A percentile compares a stretch with the other conserved stretches of the same genome.
phyloP scores from a whole-genome alignment of 1,284 basidiomycete genomes.

The Boletus semigastroideus region DNA sequence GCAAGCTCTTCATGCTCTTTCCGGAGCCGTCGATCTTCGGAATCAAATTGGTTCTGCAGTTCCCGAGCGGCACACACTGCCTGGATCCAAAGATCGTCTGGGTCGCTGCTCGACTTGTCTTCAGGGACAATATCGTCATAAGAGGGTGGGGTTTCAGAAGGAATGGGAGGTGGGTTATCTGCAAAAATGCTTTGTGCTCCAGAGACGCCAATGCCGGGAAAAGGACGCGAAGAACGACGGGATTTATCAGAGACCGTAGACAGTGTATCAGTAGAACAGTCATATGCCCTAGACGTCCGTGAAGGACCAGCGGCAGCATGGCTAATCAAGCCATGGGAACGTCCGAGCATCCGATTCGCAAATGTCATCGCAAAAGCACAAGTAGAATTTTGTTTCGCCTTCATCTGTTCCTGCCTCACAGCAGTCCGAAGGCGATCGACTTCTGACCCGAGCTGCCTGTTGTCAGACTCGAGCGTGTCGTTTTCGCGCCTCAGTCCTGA shows the following conservation, averaged over 20 bases:
- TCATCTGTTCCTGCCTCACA: slow-evolving; percentile 19
- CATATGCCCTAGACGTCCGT: neutral
- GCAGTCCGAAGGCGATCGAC: slow-evolving; percentile 31
- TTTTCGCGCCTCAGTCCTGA: slow-evolving; percentile 37
- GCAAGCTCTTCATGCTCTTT: slow-evolving; percentile 40
- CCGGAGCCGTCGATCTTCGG: slow-evolving; percentile 43
- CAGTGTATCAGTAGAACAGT: neutral
- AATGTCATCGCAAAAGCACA: neutral
- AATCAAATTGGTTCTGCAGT: slow-evolving; percentile 45
- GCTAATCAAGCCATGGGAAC: slow-evolving; percentile 15
- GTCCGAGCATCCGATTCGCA: neutral
- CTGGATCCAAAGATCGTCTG: slow-evolving; percentile 13
- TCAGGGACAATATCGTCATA: slow-evolving; percentile 14
- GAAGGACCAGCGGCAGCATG: slow-evolving; percentile 29
- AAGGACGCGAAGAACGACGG: neutral
- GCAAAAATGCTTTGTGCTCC: slow-evolving; percentile 29
- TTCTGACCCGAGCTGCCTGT: slow-evolving; percentile 32
- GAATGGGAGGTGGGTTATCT: slow-evolving; percentile 28
- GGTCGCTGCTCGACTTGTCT: neutral
- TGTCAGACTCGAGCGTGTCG: slow-evolving; percentile 34
- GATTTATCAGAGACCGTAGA: neutral
- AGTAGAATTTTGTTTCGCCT: neutral
- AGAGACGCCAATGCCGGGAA: neutral
- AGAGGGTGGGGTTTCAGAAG: slow-evolving; percentile 8
- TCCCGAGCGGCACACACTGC: slow-evolving; percentile 25